Evolutionary conservation across 2,329 filamentous ascomycete species (phyloP).

Genomic region (Karstenula rhodostoma): DNA sequence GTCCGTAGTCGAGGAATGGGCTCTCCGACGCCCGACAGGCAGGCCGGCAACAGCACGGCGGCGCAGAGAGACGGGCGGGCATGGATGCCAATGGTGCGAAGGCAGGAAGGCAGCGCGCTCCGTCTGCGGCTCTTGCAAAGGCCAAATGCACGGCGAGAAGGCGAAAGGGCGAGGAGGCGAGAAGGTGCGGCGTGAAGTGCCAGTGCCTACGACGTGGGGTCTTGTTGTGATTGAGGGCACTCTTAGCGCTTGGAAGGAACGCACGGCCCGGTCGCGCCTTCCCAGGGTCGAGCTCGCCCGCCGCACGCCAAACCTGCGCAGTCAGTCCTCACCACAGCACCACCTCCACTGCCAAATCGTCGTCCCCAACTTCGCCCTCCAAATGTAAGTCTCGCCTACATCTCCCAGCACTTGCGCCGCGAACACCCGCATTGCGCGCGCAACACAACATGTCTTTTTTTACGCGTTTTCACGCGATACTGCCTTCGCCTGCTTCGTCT

Average conservation of each 20-base stretch:
- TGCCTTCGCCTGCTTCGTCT: slow-evolving; percentile 36
- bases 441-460: slow-evolving; percentile 40
- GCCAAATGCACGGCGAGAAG: too few species aligned
- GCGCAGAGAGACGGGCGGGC: neutral
- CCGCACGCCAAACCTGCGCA: slow-evolving; percentile 16
- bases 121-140: too few species aligned
- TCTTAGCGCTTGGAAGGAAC: too few species aligned
- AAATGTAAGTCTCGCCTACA: slow-evolving; percentile 45
- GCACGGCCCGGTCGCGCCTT: too few species aligned
- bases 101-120: too few species aligned
- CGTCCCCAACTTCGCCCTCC: slow-evolving; percentile 30
- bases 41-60: neutral
- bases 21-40: slow-evolving; percentile 7
- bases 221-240: slow-evolving; percentile 12
- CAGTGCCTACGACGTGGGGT: too few species aligned
- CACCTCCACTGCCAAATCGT: slow-evolving; percentile 28
- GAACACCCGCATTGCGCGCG: slow-evolving; percentile 29
- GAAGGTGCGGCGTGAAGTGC: too few species aligned
- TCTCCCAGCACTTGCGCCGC: slow-evolving; percentile 25
- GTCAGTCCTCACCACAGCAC: slow-evolving; percentile 15
- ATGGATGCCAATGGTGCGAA: neutral
- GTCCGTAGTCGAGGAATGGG: slow-evolving; percentile 12
- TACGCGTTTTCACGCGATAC: slow-evolving; percentile 43
- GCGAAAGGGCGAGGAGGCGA: too few species aligned
- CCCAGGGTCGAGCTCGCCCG: too few species aligned